These are phyloP conservation scores for Rhizodiscina lignyota DNA, from an alignment of 495 filamentous ascomycete species.

Conservation along the genomic window DNA sequence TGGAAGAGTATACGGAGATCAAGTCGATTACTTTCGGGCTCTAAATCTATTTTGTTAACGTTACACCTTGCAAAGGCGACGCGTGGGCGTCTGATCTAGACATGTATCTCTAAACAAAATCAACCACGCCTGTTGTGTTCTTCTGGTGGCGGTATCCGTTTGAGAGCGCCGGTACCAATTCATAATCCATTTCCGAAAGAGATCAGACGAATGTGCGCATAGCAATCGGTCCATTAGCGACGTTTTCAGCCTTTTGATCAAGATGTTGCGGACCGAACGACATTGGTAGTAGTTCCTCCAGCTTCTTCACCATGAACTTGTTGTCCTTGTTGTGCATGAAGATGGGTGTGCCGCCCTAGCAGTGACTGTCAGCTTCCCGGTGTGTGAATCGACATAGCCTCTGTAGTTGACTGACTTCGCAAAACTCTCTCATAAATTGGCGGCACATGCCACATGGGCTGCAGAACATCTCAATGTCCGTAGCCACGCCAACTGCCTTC, in stretches of 20 bases:
- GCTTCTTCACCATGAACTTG: slow-evolving; percentile 48
- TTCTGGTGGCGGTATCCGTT: too few relatives aligned
- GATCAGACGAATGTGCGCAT: too few relatives aligned
- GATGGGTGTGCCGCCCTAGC: slow-evolving; percentile 43
- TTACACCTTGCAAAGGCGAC: too few relatives aligned
- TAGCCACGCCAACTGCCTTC: slow-evolving; percentile 72
- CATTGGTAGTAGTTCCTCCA: slow-evolving; percentile 35
- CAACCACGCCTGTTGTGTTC: too few relatives aligned
- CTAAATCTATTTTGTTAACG: too few relatives aligned
- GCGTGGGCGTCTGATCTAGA: too few relatives aligned
- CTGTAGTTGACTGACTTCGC: slow-evolving; percentile 15
- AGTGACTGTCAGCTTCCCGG: neutral
- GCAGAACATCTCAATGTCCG: slow-evolving; percentile 36
- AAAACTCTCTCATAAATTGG: slow-evolving; percentile 29
- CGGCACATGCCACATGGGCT: slow-evolving; percentile 38
- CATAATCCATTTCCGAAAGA: too few relatives aligned
- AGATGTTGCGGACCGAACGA: slow-evolving; percentile 15
- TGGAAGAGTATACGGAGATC: slow-evolving; percentile 64
- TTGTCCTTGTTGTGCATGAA: slow-evolving; percentile 79
- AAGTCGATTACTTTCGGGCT: slow-evolving; percentile 66
- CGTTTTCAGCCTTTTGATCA: too few relatives aligned
- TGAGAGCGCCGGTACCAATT: too few relatives aligned
- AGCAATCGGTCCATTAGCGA: too few relatives aligned
- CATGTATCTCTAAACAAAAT: too few relatives aligned
- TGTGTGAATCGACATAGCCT: neutral